Evolutionary conservation across 139 green algal genomes (phyloP).

Genomic region (Deuterostichococcus epilithicus): DNA sequence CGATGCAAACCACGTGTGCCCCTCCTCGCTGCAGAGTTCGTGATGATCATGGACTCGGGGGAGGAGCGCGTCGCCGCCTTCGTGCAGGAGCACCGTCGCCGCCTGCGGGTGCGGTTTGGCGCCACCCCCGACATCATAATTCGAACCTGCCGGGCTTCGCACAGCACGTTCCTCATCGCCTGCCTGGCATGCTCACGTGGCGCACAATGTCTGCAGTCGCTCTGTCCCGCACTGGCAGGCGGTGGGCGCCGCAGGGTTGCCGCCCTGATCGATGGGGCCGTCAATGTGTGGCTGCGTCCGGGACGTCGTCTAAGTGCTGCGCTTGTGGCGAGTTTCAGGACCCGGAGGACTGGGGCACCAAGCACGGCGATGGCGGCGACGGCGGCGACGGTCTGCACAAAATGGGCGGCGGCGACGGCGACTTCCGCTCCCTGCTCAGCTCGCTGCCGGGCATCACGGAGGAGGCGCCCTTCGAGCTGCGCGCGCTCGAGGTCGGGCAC

Average conservation of each 20-base stretch:
- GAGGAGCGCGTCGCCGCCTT: neutral
- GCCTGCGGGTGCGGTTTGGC: neutral
- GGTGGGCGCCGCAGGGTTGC: too few relatives aligned
- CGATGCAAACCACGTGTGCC: too few relatives aligned
- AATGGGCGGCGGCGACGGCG: too few relatives aligned
- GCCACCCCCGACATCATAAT: neutral
- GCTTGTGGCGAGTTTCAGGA: neutral
- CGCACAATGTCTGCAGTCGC: too few relatives aligned
- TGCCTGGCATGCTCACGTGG: too few relatives aligned
- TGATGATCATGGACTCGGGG: neutral
- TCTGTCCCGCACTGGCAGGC: too few relatives aligned
- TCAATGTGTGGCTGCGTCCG: too few relatives aligned
- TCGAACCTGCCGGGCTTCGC: neutral
- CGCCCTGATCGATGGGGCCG: too few relatives aligned
- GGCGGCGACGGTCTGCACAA: neutral
- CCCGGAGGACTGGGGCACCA: neutral
- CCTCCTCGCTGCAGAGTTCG: neutral
- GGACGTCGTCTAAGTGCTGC: too few relatives aligned
- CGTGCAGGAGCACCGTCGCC: neutral
- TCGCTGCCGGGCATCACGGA: neutral
- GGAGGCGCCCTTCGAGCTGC: conserved; percentile 58
- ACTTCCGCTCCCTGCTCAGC: neutral
- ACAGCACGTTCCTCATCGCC: too few relatives aligned
- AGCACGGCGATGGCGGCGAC: neutral
- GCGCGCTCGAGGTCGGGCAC: conserved; percentile 50